phyloP scores from a whole-genome alignment of 306 rosid species.

The Ammopiptanthus mongolicus region DNA sequence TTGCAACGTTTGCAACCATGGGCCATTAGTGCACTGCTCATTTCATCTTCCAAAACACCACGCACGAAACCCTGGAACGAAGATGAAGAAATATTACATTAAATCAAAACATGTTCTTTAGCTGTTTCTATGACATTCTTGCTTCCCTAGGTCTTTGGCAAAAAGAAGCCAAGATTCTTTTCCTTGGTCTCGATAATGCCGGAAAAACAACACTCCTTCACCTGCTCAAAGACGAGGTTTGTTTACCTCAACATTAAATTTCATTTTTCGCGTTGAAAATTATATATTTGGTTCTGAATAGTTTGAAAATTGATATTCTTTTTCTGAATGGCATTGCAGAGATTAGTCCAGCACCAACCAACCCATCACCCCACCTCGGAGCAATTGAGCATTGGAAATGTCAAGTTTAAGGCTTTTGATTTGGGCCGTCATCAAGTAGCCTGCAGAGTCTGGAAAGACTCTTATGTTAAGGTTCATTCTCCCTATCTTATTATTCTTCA shows the following conservation, averaged over 20 bases:
- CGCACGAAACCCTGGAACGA: no score
- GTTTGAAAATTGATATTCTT: neutral
- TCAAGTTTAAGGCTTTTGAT: constrained; percentile 69
- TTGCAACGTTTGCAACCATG: no score
- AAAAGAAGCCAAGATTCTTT: constrained; percentile 62
- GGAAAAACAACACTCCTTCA: constrained; percentile 61
- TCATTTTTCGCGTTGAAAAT: neutral
- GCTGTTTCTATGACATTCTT: constrained; percentile 59
- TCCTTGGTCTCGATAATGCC: constrained; percentile 54
- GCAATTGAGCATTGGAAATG: constrained; percentile 57
- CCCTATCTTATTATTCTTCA: neutral
- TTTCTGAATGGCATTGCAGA: constrained; percentile 23
- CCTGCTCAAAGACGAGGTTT: constrained; percentile 61
- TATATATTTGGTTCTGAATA: neutral
- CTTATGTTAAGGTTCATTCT: constrained; percentile 48
- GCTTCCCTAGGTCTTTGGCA: constrained; percentile 63
- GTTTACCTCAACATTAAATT: neutral
- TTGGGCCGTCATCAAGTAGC: constrained; percentile 63
- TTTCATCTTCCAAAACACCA: no score
- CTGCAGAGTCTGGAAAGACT: constrained; percentile 63
- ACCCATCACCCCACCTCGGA: constrained; percentile 63
- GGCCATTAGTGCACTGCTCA: no score
- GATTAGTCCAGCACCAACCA: constrained; percentile 61
- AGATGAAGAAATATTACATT: no score
- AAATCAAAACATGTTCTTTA: constrained; percentile 38